Evolutionary conservation across 768 basidiomycete genomes (phyloP), one percentile per base, ranked within the genome.

Genomic region (Dioszegia hungarica): DNA sequence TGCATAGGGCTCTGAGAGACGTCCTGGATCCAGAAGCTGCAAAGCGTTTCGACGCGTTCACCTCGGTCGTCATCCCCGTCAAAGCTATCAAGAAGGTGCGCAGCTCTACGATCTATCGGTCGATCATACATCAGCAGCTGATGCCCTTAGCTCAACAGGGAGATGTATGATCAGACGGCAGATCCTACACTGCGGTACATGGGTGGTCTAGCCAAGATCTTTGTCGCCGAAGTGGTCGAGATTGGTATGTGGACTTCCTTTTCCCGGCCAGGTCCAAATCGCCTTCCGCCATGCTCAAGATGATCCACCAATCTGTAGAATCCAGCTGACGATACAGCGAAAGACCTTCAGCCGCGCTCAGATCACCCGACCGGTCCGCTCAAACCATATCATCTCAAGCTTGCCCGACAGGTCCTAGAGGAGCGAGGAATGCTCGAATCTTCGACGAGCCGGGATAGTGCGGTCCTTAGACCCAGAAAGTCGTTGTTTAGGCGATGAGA

Each of bases 191-290:
- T 54, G 12, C 44, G 57, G 38, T 47, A 68, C 11, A 25, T 72
- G 19, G 70, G 57, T 9, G 62, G 67, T 59, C 53, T 72, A 55
- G 67, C 56, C 48, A 72, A 72, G 60, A 60, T 72, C n/a, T 68
- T 68, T 57, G 46, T 68, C 3, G 63, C 70, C 15, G 70, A 72
- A 29, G 52, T 72, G 17, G 57, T 72, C n/a, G 70, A 72, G 37
- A 34, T 68, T 29, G 70, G 70, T 72, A 39, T 19, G 67, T 68
- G n/a, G n/a, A n/a, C n/a, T 10, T 36, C 12, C 47, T 5, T 36
- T 47, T 29, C 46, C 6, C 10, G 47, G 15, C 17, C 9, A 25
- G n/a, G n/a, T n/a, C n/a, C n/a, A n/a, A n/a, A n/a, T n/a, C n/a
- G n/a, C n/a, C n/a, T n/a, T n/a, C n/a, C n/a, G n/a, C n/a, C n/a